These are phyloP conservation scores for Citrus maxima DNA, from an alignment of 345 rosid genomes.

Conservation along the genomic window DNA sequence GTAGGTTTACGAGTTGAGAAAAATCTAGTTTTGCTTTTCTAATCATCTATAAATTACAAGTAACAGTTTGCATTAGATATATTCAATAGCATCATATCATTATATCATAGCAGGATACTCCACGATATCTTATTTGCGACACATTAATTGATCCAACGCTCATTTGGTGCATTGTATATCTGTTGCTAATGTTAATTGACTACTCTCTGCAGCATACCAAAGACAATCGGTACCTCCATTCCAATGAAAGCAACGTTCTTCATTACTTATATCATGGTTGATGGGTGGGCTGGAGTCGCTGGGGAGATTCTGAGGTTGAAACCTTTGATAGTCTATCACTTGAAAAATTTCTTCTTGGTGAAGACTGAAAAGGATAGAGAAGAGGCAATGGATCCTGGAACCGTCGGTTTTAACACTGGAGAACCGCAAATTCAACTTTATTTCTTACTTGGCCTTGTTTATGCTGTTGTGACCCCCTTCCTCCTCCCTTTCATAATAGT, in stretches of 20 bases:
- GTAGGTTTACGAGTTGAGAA: neutral
- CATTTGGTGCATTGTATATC: neutral
- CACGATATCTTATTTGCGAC: neutral
- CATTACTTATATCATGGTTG: conserved; percentile 93
- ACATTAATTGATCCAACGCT: neutral
- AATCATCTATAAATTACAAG: neutral
- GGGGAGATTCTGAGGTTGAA: conserved; percentile 84
- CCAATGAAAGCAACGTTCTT: conserved; percentile 99
- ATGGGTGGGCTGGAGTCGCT: conserved; percentile 99
- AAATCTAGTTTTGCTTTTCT: neutral
- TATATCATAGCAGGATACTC: neutral
- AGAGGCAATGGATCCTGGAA: conserved; percentile 99
- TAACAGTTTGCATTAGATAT: neutral
- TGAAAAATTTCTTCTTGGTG: conserved; percentile 76
- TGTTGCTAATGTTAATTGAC: neutral
- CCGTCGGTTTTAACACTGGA: conserved; percentile 80
- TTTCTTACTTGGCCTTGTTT: conserved; percentile 91
- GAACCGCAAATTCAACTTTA: conserved; percentile 96
- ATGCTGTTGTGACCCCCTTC: conserved; percentile 82
- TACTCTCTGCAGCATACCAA: conserved; percentile 67
- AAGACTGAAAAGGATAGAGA: conserved; percentile 92
- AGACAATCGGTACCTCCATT: conserved; percentile 80
- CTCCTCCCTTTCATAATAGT: conserved; percentile 83
- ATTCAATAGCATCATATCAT: neutral
- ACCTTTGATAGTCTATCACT: conserved; percentile 75